Base-by-base conservation (phyloP, 331 rosid species). In the Phaseolus coccineus region DNA sequence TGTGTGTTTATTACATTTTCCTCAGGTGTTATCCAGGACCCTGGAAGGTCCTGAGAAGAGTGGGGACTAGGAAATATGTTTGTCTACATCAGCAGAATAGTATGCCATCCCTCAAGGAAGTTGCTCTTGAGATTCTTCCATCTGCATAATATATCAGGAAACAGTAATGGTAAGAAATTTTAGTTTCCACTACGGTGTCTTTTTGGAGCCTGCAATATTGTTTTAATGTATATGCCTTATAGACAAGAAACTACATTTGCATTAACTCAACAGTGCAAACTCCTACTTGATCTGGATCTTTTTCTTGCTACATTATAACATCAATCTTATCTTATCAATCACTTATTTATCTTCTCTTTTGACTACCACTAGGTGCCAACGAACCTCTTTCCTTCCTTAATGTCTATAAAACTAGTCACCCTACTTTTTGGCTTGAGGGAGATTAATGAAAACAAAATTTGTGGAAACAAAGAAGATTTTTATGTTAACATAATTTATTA, bases 101-200 rank as follows among this genome's bases (percentile, higher is more conserved):
- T 15, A 93, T 91, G 97, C 98, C 98, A 71, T 95, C 98, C 67
- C 94, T 93, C 46, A 91, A 91, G 90, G 99, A 91, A 87, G 97
- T 95, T 82, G 97, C 98, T 47, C 87, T 95, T 80, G 87, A 90
- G 11, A 93, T 90, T 86, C 97, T 95, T 84, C 96, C 94, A 16
- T 61, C 90, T 30, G 82, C 87, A 78, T 91, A 78, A 88, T 42
- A 77, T 66, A 63, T 77, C 76, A 37, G 69, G 71, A 48, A 53
- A 46, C 37, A 25, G 13, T 55, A 51, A 53, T 66, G 62, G 79
- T 75, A 75, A 78, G 84, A 63, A 61, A 37, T 59, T 77, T 2
- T 30, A 12, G 42, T 51, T 81, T 75, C 37, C 27, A 31, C 46
- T 35, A 2, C 46, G 33, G 9, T 51, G 25, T 66, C 42, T 6